Conservation (phyloP, 2,329 filamentous ascomycete species). For the Epichloe sp. region DNA sequence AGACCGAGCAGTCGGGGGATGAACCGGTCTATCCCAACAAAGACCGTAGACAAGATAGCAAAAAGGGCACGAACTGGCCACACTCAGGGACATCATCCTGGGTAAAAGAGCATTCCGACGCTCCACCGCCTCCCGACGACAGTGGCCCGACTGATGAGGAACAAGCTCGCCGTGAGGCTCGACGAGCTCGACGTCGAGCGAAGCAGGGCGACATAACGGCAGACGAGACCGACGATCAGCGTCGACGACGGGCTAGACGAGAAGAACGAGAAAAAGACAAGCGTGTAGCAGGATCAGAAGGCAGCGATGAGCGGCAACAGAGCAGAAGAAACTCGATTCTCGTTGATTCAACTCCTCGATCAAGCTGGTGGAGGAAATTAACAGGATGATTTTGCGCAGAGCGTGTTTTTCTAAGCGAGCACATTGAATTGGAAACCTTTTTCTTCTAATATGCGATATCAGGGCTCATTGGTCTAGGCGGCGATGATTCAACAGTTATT, state of each 20-base stretch:
- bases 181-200: conserved; percentile 30
- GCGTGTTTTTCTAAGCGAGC: conserved; percentile 1
- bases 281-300: conserved; percentile 24
- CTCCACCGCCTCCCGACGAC: conserved; percentile 41
- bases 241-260: conserved; percentile 29
- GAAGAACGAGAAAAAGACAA: conserved; percentile 27
- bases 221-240: conserved; percentile 31
- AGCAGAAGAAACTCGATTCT: conserved; percentile 27
- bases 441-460: background rate
- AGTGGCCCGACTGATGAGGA: conserved; percentile 29
- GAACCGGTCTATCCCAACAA: conserved; percentile 31
- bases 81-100: conserved; percentile 52
- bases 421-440: background rate
- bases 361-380: conserved; percentile 48
- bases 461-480: background rate
- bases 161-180: conserved; percentile 35
- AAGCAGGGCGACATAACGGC: conserved; percentile 28
- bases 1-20: conserved; percentile 26
- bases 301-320: conserved; percentile 31
- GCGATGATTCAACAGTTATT: background rate
- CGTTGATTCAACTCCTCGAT: conserved; percentile 35
- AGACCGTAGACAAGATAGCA: conserved; percentile 23
- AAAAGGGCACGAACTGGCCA: conserved; percentile 36
- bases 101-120: conserved; percentile 53
- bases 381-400: conserved; percentile 21